These are phyloP conservation scores for Penicillium polonicum DNA, from an alignment of 2,329 filamentous ascomycete genomes.

Conservation along the genomic window DNA sequence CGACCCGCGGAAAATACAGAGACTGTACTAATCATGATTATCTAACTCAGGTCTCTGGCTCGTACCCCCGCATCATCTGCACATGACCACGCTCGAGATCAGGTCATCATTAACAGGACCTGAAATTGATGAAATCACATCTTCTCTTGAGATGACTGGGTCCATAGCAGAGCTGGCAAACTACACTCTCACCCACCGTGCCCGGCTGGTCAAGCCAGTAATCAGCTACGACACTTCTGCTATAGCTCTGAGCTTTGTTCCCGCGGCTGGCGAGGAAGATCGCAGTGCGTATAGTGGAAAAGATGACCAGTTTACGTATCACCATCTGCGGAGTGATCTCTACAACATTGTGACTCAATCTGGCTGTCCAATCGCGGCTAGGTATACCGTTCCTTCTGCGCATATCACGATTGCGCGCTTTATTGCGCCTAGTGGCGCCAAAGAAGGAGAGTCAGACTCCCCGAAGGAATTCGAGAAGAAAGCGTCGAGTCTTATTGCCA, in stretches of 20 bases:
- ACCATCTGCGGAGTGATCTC: conserved; percentile 80
- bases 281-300: conserved; percentile 37
- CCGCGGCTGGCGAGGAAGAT: conserved; percentile 64
- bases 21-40: neutral
- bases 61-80: conserved; percentile 75
- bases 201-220: conserved; percentile 76
- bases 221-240: conserved; percentile 83
- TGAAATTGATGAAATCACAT: conserved; percentile 65
- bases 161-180: conserved; percentile 60
- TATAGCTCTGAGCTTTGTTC: conserved; percentile 82
- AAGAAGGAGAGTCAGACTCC: conserved; percentile 16
- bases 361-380: conserved; percentile 69
- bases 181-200: conserved; percentile 65
- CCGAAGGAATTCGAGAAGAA: conserved; percentile 47
- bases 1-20: neutral
- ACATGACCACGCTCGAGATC: conserved; percentile 82
- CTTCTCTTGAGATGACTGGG: conserved; percentile 53
- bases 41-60: conserved; percentile 70
- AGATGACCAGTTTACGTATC: conserved; percentile 76
- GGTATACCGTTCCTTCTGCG: conserved; percentile 85
- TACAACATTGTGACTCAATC: conserved; percentile 61
- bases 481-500: conserved; percentile 63
- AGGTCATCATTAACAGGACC: conserved; percentile 71
- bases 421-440: conserved; percentile 62
- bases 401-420: conserved; percentile 88